phyloP scores from a whole-genome alignment of 1,284 basidiomycete species.

The Heterobasidion annosum region DNA sequence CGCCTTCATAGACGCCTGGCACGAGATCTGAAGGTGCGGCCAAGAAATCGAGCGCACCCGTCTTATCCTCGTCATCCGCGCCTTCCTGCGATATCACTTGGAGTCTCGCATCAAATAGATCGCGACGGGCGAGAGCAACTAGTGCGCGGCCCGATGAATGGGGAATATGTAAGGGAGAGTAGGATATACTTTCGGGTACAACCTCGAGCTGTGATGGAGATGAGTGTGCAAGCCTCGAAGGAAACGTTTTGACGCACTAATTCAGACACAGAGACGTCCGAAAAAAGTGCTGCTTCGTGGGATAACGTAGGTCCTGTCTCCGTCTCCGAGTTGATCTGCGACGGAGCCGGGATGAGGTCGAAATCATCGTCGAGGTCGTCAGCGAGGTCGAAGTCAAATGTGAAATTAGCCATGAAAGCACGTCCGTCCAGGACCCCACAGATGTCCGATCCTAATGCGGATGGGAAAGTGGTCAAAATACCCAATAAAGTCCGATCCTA shows the following conservation, averaged over 20 bases:
- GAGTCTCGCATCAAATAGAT: slow-evolving; percentile 92
- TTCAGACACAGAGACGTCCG: slow-evolving; percentile 22
- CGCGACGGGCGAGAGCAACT: slow-evolving; percentile 60
- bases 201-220: slow-evolving; percentile 33
- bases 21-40: slow-evolving; percentile 86
- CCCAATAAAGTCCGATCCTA: no score
- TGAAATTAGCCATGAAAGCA: slow-evolving; percentile 5
- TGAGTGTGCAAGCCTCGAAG: neutral
- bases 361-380: slow-evolving; percentile 12
- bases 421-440: no score
- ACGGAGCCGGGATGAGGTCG: slow-evolving; percentile 1
- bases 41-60: slow-evolving; percentile 41
- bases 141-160: slow-evolving; percentile 18
- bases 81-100: slow-evolving; percentile 64
- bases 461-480: no score
- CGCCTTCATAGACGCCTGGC: slow-evolving; percentile 91
- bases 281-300: slow-evolving; percentile 12
- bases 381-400: slow-evolving; percentile 16
- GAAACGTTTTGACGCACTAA: slow-evolving; percentile 21
- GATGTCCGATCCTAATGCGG: no score
- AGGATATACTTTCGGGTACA: slow-evolving; percentile 51
- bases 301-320: neutral
- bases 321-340: neutral
- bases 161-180: slow-evolving; percentile 45
- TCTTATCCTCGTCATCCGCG: slow-evolving; percentile 16